Evolutionary conservation across 192 early-diverging fungal genomes (phyloP).

Genomic region (Linnemannia hyalina): DNA sequence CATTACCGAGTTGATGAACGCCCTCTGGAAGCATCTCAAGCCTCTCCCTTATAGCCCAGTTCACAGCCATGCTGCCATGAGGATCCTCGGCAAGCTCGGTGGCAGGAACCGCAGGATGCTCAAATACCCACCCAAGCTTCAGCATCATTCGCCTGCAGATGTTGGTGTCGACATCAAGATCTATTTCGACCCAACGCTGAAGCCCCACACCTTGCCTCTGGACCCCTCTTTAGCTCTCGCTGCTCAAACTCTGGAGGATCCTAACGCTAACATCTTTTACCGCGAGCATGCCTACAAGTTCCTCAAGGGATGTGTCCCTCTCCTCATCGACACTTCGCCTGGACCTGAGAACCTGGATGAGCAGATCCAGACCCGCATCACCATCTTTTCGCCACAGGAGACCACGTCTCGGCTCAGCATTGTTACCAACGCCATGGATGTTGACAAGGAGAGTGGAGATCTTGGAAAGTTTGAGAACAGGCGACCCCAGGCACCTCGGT

Average conservation of each 20-base stretch:
- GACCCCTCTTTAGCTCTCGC: constrained; percentile 71
- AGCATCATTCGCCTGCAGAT: constrained; percentile 58
- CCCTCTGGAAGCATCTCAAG: constrained; percentile 92
- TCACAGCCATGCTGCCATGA: constrained; percentile 87
- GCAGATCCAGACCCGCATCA: constrained; percentile 56
- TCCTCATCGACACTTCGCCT: constrained; percentile 76
- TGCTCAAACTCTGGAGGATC: constrained; percentile 65
- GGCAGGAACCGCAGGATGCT: constrained; percentile 94
- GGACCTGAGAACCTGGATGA: constrained; percentile 60
- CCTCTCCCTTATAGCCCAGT: constrained; percentile 87
- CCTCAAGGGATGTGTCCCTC: constrained; percentile 72
- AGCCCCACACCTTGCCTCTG: constrained; percentile 68
- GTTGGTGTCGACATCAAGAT: constrained; percentile 72
- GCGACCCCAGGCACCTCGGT: constrained; percentile 34
- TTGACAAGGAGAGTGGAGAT: constrained; percentile 56
- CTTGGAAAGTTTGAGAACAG: constrained; percentile 43
- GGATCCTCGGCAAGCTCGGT: constrained; percentile 98
- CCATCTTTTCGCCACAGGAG: constrained; percentile 35
- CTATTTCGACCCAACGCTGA: constrained; percentile 65
- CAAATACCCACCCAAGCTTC: constrained; percentile 73
- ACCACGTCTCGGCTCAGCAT: constrained; percentile 19
- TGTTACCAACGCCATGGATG: constrained; percentile 51
- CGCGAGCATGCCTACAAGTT: constrained; percentile 75
- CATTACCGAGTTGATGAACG: constrained; percentile 93
- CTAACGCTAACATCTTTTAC: constrained; percentile 64